phyloP scores from a whole-genome alignment of 306 rosid species.

The Medicago lupulina region DNA sequence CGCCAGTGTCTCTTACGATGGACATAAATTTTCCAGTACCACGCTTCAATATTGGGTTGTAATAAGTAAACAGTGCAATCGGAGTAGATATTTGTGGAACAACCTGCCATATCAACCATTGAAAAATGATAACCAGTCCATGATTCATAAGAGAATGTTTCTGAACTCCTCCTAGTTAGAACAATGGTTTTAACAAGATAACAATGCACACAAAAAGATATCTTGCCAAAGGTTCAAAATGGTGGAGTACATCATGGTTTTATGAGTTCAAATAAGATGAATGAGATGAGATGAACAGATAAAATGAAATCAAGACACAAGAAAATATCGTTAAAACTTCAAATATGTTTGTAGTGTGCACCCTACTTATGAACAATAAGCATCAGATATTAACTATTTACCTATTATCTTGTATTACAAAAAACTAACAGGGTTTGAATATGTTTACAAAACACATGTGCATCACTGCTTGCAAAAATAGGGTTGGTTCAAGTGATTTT shows the following conservation, averaged over 20 bases:
- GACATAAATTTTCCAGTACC: conserved; percentile 80
- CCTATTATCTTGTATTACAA: neutral
- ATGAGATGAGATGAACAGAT: neutral
- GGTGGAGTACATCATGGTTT: conserved; percentile 19
- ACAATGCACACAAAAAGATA: conserved; percentile 29
- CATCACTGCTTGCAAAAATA: neutral
- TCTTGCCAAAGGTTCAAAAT: conserved; percentile 22
- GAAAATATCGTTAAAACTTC: neutral
- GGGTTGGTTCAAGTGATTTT: conserved; percentile 3
- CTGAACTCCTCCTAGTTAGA: conserved; percentile 26
- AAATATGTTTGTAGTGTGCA: neutral
- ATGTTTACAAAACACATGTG: neutral
- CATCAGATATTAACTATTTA: neutral
- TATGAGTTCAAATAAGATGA: neutral
- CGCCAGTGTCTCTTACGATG: conserved; percentile 67
- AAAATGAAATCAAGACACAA: neutral
- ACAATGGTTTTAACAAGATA: conserved; percentile 18
- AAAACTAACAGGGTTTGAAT: neutral
- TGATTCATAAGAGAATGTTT: conserved; percentile 7
- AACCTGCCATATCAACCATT: conserved; percentile 63
- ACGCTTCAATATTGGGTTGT: conserved; percentile 92
- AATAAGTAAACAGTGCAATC: conserved; percentile 82
- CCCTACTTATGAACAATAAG: conserved; percentile 1
- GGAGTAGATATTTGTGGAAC: conserved; percentile 87
- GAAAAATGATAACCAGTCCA: conserved; percentile 20